A percentile compares a stretch with the other conserved stretches of the same genome.
Evolutionary conservation across 148 eudicot species (phyloP).

Genomic region (Drosera capensis): DNA sequence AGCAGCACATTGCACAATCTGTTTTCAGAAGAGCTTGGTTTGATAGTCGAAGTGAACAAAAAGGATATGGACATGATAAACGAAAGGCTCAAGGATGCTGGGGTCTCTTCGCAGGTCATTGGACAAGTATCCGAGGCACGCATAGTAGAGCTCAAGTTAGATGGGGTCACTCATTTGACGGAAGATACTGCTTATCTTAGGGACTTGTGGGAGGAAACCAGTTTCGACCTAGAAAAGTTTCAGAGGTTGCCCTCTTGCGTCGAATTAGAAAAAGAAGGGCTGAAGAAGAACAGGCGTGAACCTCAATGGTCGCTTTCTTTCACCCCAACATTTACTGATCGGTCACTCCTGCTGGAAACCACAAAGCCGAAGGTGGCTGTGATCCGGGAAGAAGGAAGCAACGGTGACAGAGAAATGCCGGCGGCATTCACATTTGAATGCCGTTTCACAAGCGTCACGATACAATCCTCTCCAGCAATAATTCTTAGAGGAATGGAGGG

Average conservation of each 20-base stretch:
- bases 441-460: constrained; percentile 71
- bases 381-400: constrained; percentile 89
- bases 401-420: constrained; percentile 90
- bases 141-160: constrained; percentile 42
- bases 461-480: constrained; percentile 62
- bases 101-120: constrained; percentile 40
- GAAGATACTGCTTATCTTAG: constrained; percentile 45
- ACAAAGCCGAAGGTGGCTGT: constrained; percentile 86
- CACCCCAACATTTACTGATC: constrained; percentile 47
- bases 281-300: constrained; percentile 52
- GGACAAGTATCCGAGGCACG: constrained; percentile 46
- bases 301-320: constrained; percentile 73
- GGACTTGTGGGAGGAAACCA: constrained; percentile 93
- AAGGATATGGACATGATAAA: constrained; percentile 24
- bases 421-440: constrained; percentile 97
- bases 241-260: constrained; percentile 74
- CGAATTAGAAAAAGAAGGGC: constrained; percentile 62
- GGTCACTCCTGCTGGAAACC: constrained; percentile 31
- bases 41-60: constrained; percentile 59
- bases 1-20: constrained; percentile 36
- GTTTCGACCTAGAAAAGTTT: constrained; percentile 59
- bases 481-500: constrained; percentile 83
- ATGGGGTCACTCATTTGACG: constrained; percentile 43
- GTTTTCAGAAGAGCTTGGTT: constrained; percentile 86
- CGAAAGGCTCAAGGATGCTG: constrained; percentile 23